Percentiles rank a stretch among this genome's conserved stretches.
Evolutionary conservation across 2,329 filamentous ascomycete genomes (phyloP).

Genomic region (Daldinia sp.): DNA sequence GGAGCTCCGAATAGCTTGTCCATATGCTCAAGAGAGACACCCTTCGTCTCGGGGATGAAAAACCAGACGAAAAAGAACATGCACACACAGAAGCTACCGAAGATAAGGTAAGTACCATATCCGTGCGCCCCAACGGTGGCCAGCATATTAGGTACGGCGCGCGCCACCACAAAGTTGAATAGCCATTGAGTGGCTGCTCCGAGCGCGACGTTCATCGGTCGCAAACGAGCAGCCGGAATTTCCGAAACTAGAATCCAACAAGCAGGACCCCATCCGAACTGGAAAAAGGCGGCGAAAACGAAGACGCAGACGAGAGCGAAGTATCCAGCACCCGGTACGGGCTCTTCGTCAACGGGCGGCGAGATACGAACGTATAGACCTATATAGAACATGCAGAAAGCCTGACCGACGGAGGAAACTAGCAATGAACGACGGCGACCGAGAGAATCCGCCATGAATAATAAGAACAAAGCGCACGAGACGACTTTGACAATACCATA

Average conservation of each 20-base stretch:
- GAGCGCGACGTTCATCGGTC: conserved; percentile 62
- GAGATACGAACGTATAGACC: conserved; percentile 69
- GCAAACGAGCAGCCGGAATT: conserved; percentile 67
- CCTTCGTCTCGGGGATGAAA: conserved; percentile 56
- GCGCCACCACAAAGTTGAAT: conserved; percentile 71
- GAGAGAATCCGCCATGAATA: conserved; percentile 68
- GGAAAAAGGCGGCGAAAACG: conserved; percentile 72
- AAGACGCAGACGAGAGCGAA: conserved; percentile 73
- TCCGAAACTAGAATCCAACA: conserved; percentile 72
- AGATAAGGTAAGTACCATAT: conserved; percentile 68
- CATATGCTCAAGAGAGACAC: conserved; percentile 65
- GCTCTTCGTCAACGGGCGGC: conserved; percentile 57
- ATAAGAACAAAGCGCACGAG: conserved; percentile 64
- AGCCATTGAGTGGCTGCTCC: conserved; percentile 70
- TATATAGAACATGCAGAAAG: conserved; percentile 70
- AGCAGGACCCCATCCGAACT: conserved; percentile 70
- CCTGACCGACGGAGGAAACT: conserved; percentile 68
- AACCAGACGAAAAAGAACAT: conserved; percentile 71
- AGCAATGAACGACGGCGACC: conserved; percentile 63
- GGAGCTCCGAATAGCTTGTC: conserved; percentile 62
- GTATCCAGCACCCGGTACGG: conserved; percentile 69
- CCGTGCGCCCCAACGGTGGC: conserved; percentile 51
- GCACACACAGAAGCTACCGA: conserved; percentile 66
- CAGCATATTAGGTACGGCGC: conserved; percentile 71
- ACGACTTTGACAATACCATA: conserved; percentile 70